phyloP scores from a whole-genome alignment of 805 yeast genomes.

The Blastobotrys chiropterorum region DNA sequence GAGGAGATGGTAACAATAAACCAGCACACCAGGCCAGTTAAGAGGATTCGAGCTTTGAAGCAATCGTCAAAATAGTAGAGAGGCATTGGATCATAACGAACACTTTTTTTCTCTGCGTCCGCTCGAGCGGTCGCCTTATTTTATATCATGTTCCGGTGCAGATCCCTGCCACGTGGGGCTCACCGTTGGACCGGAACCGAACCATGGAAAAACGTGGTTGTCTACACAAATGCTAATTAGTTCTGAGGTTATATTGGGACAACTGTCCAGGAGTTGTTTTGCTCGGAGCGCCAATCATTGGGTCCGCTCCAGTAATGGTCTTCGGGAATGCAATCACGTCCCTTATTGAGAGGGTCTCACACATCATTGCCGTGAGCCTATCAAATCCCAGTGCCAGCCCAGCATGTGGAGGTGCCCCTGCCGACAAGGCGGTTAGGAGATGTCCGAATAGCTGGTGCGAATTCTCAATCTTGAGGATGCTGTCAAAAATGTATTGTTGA shows the following conservation, averaged over 20 bases:
- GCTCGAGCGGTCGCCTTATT: not conserved
- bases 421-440: conserved; percentile 66
- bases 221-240: no score
- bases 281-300: conserved; percentile 84
- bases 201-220: not conserved
- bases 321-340: conserved; percentile 97
- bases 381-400: conserved; percentile 96
- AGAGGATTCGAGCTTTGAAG: not conserved
- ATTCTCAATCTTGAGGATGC: conserved; percentile 52
- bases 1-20: not conserved
- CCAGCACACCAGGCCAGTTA: not conserved
- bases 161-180: not conserved
- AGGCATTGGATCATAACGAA: not conserved
- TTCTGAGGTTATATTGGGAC: conserved; percentile 39
- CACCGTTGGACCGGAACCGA: not conserved
- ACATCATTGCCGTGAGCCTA: conserved; percentile 82
- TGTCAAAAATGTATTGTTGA: conserved; percentile 65
- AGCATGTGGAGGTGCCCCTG: conserved; percentile 98
- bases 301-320: conserved; percentile 79
- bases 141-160: not conserved
- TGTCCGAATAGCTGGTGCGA: conserved; percentile 75
- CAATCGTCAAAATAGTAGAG: not conserved
- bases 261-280: conserved; percentile 47
- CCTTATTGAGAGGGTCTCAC: conserved; percentile 70
- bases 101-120: not conserved